Base-by-base conservation (phyloP, 768 basidiomycete species). In the Galerina marginata region DNA sequence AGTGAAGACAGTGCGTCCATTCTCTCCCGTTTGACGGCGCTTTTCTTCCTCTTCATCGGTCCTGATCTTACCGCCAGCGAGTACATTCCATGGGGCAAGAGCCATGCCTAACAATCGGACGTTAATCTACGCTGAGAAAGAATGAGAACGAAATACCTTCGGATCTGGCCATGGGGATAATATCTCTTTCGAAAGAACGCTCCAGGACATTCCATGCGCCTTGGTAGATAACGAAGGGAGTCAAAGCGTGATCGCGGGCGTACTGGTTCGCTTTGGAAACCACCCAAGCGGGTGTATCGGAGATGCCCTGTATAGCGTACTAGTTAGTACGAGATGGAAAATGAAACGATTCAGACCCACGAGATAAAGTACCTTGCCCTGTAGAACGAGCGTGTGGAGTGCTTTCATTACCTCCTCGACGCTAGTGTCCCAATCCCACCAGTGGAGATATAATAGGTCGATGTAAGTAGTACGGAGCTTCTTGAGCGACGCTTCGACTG, bases 191-290 rank as follows among this genome's bases (percentile, higher is more conserved):
- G 46, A 85, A 74, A 25, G 80, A 79, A 40, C 85, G 76, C 3
- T 75, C 63, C 58, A 81, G 67, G 15, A 80, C 68, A 63, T 74
- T 79, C 80, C 79, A 82, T 5, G 54, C 58, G 3, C 81, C 84
- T 71, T 83, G 84, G 67, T 86, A 87, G 29, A 87, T 74, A 25
- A 75, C 73, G 66, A 87, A 88, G 2, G 81, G 85, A 0, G 81
- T 79, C 54, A 81, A 69, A 0, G 75, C 83, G 44, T 85, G 79
- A 29, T 76, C 72, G 0, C 79, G 72, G 10, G 84, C 83, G 55
- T 83, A 86, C 54, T 79, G 75, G 65, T 86, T 85, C 4, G 80
- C 81, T 53, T 74, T 72, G 5, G 79, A 56, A 6, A 83, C 82
- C 1, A 84, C 64, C 82, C 83, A 85, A 0, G 83, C 82, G 0